Base-by-base conservation (phyloP, 192 early-diverging fungal genomes). In the Podila verticillata region DNA sequence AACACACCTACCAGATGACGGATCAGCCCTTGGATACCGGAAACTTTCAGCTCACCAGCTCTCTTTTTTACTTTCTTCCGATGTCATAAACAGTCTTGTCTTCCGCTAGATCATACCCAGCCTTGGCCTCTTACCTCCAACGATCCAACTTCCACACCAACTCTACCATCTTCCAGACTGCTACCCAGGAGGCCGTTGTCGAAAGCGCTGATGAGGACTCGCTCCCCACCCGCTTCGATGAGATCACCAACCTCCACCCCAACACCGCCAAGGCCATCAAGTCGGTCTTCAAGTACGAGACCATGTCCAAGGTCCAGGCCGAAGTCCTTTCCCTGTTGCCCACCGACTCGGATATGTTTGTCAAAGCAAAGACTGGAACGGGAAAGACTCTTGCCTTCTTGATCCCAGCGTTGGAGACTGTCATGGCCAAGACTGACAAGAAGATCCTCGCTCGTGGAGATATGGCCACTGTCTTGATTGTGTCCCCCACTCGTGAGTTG, bases 321-420 rank as follows among this genome's bases (percentile, higher is more conserved):
- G 89, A 90, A 74, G 93, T 99, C n/a, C 80, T 95, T 47, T 87
- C 86, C 7, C 79, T 85, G 35, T 71, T 95, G 35, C 94, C 94
- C 24, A 88, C 91, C 26, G 82, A 87, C 19, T 75, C 73, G 10
- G 98, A 99, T 73, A 86, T 98, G 66, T 91, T 99, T 83, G 93
- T 98, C 68, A 93, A 96, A 69, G 96, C 97, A 10, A 97, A 98
- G 84, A 99, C 98, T 15, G 98, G 98, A 73, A 98, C 97, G 0
- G 98, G 98, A 51, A 99, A 99, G 82, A 99, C 96, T 0, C 82
- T 95, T 22, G 98, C 96, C n/a, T 99, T 99, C 66, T 81, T 99
- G 77, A 88, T 96, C 34, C 92, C 96, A 9, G 95, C 96, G 2
- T 67, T 98, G 24, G 92, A 98, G 63, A 88, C 92, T 32, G 83